phyloP scores from a whole-genome alignment of 2,329 filamentous ascomycete genomes.

The Westerdykella aurantiaca region DNA sequence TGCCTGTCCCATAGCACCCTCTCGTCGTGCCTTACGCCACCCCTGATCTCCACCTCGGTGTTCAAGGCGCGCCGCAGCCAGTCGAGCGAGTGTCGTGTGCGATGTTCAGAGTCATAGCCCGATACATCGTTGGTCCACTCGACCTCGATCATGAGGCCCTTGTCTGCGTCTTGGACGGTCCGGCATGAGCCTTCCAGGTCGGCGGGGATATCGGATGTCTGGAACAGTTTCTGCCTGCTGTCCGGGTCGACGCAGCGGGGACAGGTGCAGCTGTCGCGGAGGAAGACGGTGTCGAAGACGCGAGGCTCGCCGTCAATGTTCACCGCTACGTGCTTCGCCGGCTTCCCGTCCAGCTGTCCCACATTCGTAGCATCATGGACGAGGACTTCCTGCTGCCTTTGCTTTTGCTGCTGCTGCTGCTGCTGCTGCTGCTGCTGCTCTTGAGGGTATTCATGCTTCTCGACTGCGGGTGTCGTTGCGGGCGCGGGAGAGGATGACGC shows the following conservation, averaged over 20 bases:
- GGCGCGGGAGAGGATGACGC: slow-evolving; percentile 16
- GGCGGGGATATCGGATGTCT: slow-evolving; percentile 57
- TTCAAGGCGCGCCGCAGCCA: slow-evolving; percentile 28
- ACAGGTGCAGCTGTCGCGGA: slow-evolving; percentile 57
- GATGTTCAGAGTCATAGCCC: slow-evolving; percentile 39
- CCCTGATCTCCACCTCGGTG: slow-evolving; percentile 26
- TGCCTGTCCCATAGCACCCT: slow-evolving; percentile 44
- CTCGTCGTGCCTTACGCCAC: slow-evolving; percentile 31
- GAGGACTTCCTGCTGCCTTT: slow-evolving; percentile 10
- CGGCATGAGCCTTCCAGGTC: slow-evolving; percentile 33
- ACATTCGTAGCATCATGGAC: slow-evolving; percentile 13
- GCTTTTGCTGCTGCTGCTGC: slow-evolving; percentile 3
- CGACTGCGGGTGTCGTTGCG: slow-evolving; percentile 10
- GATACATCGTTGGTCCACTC: slow-evolving; percentile 56
- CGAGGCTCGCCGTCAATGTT: slow-evolving; percentile 28
- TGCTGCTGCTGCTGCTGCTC: slow-evolving; percentile 4
- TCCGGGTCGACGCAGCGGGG: slow-evolving; percentile 52
- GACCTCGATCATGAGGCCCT: slow-evolving; percentile 48
- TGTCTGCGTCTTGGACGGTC: slow-evolving; percentile 30
- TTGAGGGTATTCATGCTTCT: slow-evolving; percentile 15
- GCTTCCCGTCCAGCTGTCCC: slow-evolving; percentile 18
- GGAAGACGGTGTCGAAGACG: slow-evolving; percentile 31
- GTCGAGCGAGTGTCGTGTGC: slow-evolving; percentile 36
- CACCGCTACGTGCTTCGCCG: slow-evolving; percentile 26
- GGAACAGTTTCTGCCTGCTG: slow-evolving; percentile 59